A percentile compares a stretch with the other conserved stretches of the same genome.
Evolutionary conservation across 495 filamentous ascomycete species (phyloP).

Genomic region (Xylaria cubensis): DNA sequence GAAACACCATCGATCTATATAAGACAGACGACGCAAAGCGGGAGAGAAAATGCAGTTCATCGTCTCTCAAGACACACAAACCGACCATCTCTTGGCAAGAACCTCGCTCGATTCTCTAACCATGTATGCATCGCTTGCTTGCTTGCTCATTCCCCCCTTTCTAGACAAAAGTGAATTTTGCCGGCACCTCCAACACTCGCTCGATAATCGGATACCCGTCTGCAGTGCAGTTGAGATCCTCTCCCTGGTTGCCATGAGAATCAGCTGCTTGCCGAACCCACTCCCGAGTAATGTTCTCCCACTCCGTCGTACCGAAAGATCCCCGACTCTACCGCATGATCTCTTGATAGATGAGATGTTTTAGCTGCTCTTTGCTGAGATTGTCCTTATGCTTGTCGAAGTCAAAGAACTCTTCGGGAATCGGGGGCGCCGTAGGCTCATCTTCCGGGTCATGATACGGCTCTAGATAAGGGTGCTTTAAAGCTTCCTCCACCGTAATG

Average conservation of each 20-base stretch:
- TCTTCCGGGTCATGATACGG: conserved; percentile 99
- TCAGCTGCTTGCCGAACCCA: conserved; percentile 9
- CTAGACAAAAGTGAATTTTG: conserved; percentile 18
- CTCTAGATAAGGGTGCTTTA: conserved; percentile 97
- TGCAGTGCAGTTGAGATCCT: neutral
- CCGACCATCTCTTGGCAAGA: neutral
- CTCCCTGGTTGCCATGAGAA: neutral
- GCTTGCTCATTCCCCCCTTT: neutral
- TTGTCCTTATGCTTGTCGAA: conserved; percentile 99
- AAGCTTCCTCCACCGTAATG: conserved; percentile 95
- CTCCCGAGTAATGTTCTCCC: neutral
- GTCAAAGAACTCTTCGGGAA: conserved; percentile 99
- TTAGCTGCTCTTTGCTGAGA: conserved; percentile 97
- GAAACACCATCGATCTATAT: neutral
- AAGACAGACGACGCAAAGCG: neutral
- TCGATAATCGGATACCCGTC: conserved; percentile 6
- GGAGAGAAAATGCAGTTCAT: neutral
- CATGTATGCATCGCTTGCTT: conserved; percentile 17
- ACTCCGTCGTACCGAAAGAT: neutral
- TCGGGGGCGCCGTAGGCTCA: conserved; percentile 94
- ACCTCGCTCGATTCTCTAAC: conserved; percentile 11
- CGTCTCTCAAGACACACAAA: neutral
- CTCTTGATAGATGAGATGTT: conserved; percentile 95
- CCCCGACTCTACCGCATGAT: conserved; percentile 87
- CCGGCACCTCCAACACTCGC: conserved; percentile 18